These are phyloP conservation scores for Trichoderma koningii DNA, from an alignment of 2,329 filamentous ascomycete species.

Conservation along the genomic window DNA sequence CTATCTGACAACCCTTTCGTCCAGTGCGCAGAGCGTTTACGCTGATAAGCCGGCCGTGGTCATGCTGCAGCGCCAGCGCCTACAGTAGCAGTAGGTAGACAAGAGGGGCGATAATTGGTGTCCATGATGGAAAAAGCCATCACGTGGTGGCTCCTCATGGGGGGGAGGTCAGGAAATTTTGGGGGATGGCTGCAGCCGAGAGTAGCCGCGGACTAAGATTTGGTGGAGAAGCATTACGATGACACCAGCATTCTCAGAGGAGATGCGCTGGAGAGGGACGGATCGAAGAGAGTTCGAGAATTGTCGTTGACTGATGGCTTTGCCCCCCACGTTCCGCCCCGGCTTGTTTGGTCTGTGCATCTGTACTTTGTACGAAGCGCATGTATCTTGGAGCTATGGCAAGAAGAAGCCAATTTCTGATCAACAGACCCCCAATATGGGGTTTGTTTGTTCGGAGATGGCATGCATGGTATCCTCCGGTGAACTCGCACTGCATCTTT, in stretches of 20 bases:
- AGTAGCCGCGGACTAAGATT: constrained; percentile 31
- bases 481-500: background rate
- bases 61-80: background rate
- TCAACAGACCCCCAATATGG: constrained; percentile 30
- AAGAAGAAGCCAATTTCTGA: constrained; percentile 19
- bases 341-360: constrained; percentile 9
- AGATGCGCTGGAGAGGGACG: too few relatives aligned
- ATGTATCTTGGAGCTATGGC: too few relatives aligned
- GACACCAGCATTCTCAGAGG: background rate
- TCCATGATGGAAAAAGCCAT: constrained; percentile 16
- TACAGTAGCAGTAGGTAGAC: background rate
- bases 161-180: background rate
- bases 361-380: background rate
- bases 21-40: too few relatives aligned
- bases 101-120: constrained; percentile 22
- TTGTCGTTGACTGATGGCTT: too few relatives aligned
- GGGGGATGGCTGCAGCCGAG: constrained; percentile 29
- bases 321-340: constrained; percentile 2
- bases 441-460: constrained; percentile 3
- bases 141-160: constrained; percentile 32
- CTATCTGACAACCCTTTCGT: too few relatives aligned
- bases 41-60: background rate
- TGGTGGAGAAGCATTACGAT: constrained; percentile 5
- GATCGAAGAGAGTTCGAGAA: too few relatives aligned
- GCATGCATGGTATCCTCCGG: constrained; percentile 14